A percentile compares a stretch with the other conserved stretches of the same genome.
These are phyloP conservation scores for Cryptococcus jaspeensis DNA, from an alignment of 1,284 basidiomycete species.

Conservation along the genomic window DNA sequence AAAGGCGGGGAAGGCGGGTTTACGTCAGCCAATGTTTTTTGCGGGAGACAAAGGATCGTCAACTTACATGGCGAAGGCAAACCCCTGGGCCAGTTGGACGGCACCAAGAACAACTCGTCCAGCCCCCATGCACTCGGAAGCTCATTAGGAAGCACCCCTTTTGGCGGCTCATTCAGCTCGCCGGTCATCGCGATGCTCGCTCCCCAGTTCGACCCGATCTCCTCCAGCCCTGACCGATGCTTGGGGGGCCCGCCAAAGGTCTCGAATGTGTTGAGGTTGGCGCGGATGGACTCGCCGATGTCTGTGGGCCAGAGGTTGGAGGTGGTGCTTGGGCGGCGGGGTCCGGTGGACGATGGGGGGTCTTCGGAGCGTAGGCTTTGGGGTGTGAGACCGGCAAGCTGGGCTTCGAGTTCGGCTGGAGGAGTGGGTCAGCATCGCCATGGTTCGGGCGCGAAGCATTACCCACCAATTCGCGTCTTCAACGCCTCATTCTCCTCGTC, in stretches of 20 bases:
- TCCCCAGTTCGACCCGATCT: background rate
- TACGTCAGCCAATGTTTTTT: slow-evolving; percentile 7
- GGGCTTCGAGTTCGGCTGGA: slow-evolving; percentile 41
- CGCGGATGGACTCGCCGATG: background rate
- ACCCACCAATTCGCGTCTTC: slow-evolving; percentile 31
- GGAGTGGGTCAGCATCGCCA: background rate
- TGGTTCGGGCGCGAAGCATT: background rate
- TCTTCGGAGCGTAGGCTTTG: slow-evolving; percentile 4
- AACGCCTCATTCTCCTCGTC: slow-evolving; percentile 32
- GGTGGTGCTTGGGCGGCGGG: background rate
- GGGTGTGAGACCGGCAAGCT: slow-evolving; percentile 28
- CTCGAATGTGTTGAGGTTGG: background rate
- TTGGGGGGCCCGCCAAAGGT: background rate
- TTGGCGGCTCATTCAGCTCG: no score
- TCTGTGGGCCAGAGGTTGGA: background rate
- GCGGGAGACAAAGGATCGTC: background rate
- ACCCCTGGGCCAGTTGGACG: slow-evolving; percentile 42
- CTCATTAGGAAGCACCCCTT: no score
- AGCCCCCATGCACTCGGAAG: background rate
- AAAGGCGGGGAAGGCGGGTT: no score
- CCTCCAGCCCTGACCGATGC: no score
- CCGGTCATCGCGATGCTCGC: background rate
- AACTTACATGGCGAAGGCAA: slow-evolving; percentile 40
- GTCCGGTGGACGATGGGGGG: background rate
- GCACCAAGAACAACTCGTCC: slow-evolving; percentile 34